These are phyloP conservation scores for Corinectria fuckeliana DNA, from an alignment of 2,329 filamentous ascomycete genomes.

Conservation along the genomic window DNA sequence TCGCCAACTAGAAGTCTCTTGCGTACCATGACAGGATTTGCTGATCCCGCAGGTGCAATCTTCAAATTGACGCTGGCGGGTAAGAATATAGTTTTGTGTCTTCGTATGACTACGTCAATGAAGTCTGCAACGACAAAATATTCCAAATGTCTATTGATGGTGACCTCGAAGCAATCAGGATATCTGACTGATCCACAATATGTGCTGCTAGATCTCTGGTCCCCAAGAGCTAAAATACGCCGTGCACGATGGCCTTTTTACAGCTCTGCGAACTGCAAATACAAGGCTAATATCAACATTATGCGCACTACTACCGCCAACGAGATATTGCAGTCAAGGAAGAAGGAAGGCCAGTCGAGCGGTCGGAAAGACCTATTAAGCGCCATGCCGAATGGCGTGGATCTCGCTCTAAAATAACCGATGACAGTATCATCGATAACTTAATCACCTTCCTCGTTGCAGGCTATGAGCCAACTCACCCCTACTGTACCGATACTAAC, in stretches of 20 bases:
- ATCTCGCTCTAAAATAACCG: slow-evolving; percentile 65
- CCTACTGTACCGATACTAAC: neutral
- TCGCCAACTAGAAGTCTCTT: neutral
- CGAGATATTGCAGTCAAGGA: slow-evolving; percentile 65
- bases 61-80: neutral
- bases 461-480: slow-evolving; percentile 3
- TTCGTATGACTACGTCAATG: neutral
- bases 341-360: slow-evolving; percentile 52
- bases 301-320: slow-evolving; percentile 62
- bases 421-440: neutral
- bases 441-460: slow-evolving; percentile 10
- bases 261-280: slow-evolving; percentile 54
- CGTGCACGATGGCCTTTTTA: neutral
- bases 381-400: slow-evolving; percentile 72
- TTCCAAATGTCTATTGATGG: neutral
- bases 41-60: neutral
- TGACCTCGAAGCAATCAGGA: neutral
- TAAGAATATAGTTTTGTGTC: neutral
- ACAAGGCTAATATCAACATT: slow-evolving; percentile 58
- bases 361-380: slow-evolving; percentile 71
- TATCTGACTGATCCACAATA: neutral
- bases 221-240: neutral
- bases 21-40: neutral
- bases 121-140: neutral
- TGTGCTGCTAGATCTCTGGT: neutral